phyloP scores from a whole-genome alignment of 2,329 filamentous ascomycete species.

The Venturia effusa region DNA sequence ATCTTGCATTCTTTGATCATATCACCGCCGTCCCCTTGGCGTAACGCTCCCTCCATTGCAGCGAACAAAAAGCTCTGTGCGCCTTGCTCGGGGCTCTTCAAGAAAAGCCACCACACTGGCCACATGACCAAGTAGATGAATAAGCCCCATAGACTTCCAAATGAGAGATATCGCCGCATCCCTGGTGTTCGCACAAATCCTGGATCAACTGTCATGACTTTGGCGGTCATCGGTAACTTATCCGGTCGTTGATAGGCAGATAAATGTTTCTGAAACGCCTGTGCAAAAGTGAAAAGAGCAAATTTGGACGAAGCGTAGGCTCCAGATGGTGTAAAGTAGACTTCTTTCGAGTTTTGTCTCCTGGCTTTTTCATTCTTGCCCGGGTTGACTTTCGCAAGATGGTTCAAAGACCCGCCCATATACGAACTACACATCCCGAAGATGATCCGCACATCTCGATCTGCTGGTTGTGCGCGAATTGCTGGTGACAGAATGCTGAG shows the following conservation, averaged over 20 bases:
- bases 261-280: constrained; percentile 86
- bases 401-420: constrained; percentile 59
- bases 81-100: constrained; percentile 75
- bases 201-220: constrained; percentile 80
- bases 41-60: constrained; percentile 66
- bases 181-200: constrained; percentile 78
- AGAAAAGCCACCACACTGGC: constrained; percentile 71
- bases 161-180: constrained; percentile 74
- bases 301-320: constrained; percentile 46
- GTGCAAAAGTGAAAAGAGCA: constrained; percentile 79
- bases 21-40: constrained; percentile 56
- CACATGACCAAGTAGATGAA: constrained; percentile 67
- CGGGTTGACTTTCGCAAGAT: constrained; percentile 35
- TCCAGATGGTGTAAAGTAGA: constrained; percentile 31
- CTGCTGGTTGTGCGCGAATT: constrained; percentile 79
- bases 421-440: constrained; percentile 83
- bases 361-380: constrained; percentile 13
- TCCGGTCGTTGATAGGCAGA: constrained; percentile 77
- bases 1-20: constrained; percentile 84
- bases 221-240: constrained; percentile 66
- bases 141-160: constrained; percentile 73
- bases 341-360: constrained; percentile 14
- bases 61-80: constrained; percentile 81
- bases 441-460: constrained; percentile 83
- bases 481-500: constrained; percentile 85